phyloP scores from a whole-genome alignment of 2,329 filamentous ascomycete genomes.

The Trichophaea hybrida region DNA sequence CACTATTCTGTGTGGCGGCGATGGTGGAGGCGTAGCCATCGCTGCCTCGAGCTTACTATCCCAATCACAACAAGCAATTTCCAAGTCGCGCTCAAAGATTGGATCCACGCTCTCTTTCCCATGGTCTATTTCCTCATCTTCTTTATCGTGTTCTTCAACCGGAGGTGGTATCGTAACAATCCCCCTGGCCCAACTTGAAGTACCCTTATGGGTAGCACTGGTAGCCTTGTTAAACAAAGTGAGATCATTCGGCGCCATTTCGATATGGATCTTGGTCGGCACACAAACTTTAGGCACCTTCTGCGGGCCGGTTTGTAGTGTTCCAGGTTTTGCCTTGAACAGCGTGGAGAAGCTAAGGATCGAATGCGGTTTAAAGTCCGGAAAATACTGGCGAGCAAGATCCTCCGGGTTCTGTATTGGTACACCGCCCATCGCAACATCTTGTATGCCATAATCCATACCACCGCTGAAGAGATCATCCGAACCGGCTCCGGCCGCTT shows the following conservation, averaged over 20 bases:
- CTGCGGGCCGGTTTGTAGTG: slow-evolving; percentile 56
- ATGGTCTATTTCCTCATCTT: slow-evolving; percentile 38
- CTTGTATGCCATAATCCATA: slow-evolving; percentile 24
- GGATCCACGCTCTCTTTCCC: slow-evolving; percentile 53
- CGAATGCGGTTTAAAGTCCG: slow-evolving; percentile 60
- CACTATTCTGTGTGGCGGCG: slow-evolving; percentile 16
- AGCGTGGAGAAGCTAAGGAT: slow-evolving; percentile 69
- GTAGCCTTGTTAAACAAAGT: slow-evolving; percentile 61
- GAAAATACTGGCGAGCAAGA: slow-evolving; percentile 64
- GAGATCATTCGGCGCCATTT: slow-evolving; percentile 74
- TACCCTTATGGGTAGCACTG: slow-evolving; percentile 40
- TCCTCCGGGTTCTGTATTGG: slow-evolving; percentile 43
- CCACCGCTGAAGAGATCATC: neutral
- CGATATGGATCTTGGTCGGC: slow-evolving; percentile 76
- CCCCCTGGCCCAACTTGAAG: slow-evolving; percentile 39
- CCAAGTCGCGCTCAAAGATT: slow-evolving; percentile 63
- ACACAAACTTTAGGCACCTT: slow-evolving; percentile 71
- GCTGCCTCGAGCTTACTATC: slow-evolving; percentile 45
- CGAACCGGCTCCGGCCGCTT: slow-evolving; percentile 14
- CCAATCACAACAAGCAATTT: slow-evolving; percentile 79
- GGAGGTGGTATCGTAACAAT: slow-evolving; percentile 35
- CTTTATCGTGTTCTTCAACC: slow-evolving; percentile 34
- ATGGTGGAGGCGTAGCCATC: slow-evolving; percentile 22
- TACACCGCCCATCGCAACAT: neutral
- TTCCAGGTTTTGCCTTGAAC: slow-evolving; percentile 66